These are phyloP conservation scores for Prosopis cineraria DNA, from an alignment of 306 rosid species.

Conservation along the genomic window DNA sequence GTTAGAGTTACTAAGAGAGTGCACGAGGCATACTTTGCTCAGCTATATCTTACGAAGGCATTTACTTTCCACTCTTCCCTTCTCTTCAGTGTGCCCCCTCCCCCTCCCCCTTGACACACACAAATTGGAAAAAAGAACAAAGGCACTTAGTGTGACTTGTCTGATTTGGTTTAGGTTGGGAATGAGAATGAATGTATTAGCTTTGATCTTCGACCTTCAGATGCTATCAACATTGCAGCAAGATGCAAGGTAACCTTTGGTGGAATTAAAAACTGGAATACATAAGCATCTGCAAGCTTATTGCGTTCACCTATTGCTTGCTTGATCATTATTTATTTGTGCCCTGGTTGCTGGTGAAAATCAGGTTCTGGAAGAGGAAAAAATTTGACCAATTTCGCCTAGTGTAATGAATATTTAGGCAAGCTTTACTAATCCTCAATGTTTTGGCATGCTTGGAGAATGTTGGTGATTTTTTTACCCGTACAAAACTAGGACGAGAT, in stretches of 20 bases:
- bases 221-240: constrained; percentile 86
- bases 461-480: constrained; percentile 10
- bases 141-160: neutral
- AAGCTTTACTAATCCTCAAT: constrained; percentile 14
- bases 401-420: neutral
- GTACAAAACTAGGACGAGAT: neutral
- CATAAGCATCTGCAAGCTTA: neutral
- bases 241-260: constrained; percentile 66
- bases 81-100: neutral
- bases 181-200: constrained; percentile 61
- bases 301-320: neutral
- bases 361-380: neutral
- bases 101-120: neutral
- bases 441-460: constrained; percentile 14
- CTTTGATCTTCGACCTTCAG: constrained; percentile 88
- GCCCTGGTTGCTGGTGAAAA: constrained; percentile 4
- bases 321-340: neutral
- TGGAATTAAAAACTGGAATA: neutral
- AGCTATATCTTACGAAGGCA: constrained; percentile 77
- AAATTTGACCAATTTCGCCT: neutral
- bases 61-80: neutral
- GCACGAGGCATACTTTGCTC: constrained; percentile 85
- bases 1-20: constrained; percentile 83
- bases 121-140: neutral
- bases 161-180: constrained; percentile 54